phyloP scores from a whole-genome alignment of 495 filamentous ascomycete genomes.

The Rhypophila decipiens region DNA sequence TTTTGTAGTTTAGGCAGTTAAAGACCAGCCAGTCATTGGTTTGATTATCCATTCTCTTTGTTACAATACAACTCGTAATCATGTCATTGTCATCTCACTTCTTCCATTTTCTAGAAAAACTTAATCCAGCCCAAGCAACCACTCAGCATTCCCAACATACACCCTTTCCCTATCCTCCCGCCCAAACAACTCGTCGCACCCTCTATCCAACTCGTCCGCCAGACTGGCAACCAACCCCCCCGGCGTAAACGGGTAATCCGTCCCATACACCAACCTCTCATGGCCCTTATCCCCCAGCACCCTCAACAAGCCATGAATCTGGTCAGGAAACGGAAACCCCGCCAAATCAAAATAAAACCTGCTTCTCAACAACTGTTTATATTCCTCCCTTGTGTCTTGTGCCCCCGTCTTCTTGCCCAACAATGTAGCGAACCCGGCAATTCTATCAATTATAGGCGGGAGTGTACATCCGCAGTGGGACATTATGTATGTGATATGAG shows the following conservation, averaged over 20 bases:
- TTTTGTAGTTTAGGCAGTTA: background rate
- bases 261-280: background rate
- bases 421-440: background rate
- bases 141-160: background rate
- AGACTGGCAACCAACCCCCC: background rate
- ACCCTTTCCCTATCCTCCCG: background rate
- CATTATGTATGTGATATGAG: background rate
- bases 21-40: too few species aligned
- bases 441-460: background rate
- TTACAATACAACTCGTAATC: too few species aligned
- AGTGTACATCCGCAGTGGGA: background rate
- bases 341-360: background rate
- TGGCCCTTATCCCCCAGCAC: background rate
- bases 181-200: background rate
- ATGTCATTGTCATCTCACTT: too few species aligned
- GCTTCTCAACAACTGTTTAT: background rate
- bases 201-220: background rate
- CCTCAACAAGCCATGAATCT: constrained; percentile 1
- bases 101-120: too few species aligned
- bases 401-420: background rate
- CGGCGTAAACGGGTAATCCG: background rate
- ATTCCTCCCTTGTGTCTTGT: background rate
- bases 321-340: background rate
- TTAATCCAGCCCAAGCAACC: background rate
- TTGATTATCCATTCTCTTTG: too few species aligned